Evolutionary conservation across 1,284 basidiomycete genomes (phyloP).

Genomic region (Caloboletus firmus): DNA sequence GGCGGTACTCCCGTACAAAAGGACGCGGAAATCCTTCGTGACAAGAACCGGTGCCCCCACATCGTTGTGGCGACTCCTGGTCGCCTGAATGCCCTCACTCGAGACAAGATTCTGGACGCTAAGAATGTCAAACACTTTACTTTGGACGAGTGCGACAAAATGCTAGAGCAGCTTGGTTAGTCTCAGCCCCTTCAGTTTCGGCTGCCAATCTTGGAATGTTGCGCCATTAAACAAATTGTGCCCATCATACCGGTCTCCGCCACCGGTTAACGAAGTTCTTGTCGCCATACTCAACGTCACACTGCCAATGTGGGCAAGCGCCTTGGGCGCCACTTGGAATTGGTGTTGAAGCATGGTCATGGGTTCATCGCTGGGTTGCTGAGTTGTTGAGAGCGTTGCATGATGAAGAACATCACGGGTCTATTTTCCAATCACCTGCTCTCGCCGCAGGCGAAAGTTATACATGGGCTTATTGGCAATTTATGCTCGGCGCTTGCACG

Average conservation of each 20-base stretch:
- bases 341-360: conserved; percentile 37
- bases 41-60: conserved; percentile 98
- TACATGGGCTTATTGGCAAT: conserved; percentile 14
- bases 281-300: conserved; percentile 51
- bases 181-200: conserved; percentile 64
- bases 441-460: conserved; percentile 16
- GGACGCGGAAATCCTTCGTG: conserved; percentile 91
- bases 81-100: conserved; percentile 86
- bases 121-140: conserved; percentile 98
- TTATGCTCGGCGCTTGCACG: conserved; percentile 13
- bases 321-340: conserved; percentile 36
- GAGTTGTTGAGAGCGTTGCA: conserved; percentile 32
- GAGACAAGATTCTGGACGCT: conserved; percentile 92
- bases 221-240: conserved; percentile 44
- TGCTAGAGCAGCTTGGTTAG: conserved; percentile 99
- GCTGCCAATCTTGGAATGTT: conserved; percentile 42
- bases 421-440: conserved; percentile 20
- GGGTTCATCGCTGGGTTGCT: conserved; percentile 34
- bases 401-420: conserved; percentile 30
- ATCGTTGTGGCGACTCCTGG: conserved; percentile 99
- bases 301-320: conserved; percentile 45
- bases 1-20: conserved; percentile 95
- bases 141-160: conserved; percentile 99
- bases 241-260: conserved; percentile 40
- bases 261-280: conserved; percentile 45